These are phyloP conservation scores for Mycena vitilis DNA, from an alignment of 768 basidiomycete species.

Conservation along the genomic window DNA sequence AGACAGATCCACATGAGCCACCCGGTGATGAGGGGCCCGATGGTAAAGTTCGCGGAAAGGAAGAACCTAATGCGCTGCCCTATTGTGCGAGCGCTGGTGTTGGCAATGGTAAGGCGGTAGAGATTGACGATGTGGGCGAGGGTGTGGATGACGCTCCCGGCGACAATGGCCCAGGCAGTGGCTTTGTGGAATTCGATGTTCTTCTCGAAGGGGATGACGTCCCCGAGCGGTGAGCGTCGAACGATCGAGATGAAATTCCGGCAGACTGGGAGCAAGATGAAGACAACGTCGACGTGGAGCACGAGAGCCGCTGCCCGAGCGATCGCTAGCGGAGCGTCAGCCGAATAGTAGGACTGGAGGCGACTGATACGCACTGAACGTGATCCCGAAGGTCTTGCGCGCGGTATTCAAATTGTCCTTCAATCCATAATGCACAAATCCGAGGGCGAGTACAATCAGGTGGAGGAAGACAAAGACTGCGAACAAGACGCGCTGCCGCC, in stretches of 20 bases:
- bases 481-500: constrained; percentile 68
- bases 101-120: constrained; percentile 68
- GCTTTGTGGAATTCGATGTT: constrained; percentile 92
- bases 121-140: constrained; percentile 91
- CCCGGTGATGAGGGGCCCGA: constrained; percentile 85
- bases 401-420: constrained; percentile 71
- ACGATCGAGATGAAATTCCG: constrained; percentile 93
- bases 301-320: constrained; percentile 91
- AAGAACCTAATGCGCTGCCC: constrained; percentile 75
- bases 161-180: constrained; percentile 90
- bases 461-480: constrained; percentile 72
- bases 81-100: constrained; percentile 63
- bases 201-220: constrained; percentile 93
- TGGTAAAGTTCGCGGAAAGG: constrained; percentile 81
- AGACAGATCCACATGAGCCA: constrained; percentile 89
- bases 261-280: constrained; percentile 96
- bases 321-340: constrained; percentile 62
- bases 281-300: constrained; percentile 90
- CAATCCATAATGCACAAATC: constrained; percentile 65
- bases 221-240: constrained; percentile 86
- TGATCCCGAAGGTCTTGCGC: constrained; percentile 66
- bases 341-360: neutral
- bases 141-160: constrained; percentile 81
- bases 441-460: constrained; percentile 65
- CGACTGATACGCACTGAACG: constrained; percentile 57